These are phyloP conservation scores for Pelargonium fulgidum DNA, from an alignment of 441 rosid species.

Conservation along the genomic window DNA sequence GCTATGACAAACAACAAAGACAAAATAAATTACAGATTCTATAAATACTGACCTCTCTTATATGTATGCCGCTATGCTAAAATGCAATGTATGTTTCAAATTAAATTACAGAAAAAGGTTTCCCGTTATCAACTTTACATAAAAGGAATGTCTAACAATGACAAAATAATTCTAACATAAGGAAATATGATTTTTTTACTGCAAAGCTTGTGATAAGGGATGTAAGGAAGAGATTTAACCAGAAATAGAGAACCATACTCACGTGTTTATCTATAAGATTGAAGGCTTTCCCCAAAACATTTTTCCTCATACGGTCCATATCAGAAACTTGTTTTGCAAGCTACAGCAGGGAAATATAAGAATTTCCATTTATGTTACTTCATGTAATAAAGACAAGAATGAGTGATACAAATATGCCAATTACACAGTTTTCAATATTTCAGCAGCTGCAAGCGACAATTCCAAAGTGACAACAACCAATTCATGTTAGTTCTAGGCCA, in stretches of 20 bases:
- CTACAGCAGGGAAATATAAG: constrained; percentile 34
- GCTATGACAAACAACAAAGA: background rate
- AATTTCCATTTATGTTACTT: constrained; percentile 12
- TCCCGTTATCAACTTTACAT: too few species aligned
- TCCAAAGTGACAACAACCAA: background rate
- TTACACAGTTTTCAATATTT: background rate
- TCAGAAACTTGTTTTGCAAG: constrained; percentile 82
- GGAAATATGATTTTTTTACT: constrained; percentile 9
- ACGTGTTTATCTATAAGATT: constrained; percentile 66
- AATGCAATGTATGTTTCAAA: too few species aligned
- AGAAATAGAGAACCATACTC: constrained; percentile 31
- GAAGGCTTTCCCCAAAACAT: constrained; percentile 70
- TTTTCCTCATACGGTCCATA: constrained; percentile 63
- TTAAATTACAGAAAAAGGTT: too few species aligned
- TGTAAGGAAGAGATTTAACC: constrained; percentile 14
- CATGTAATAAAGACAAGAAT: constrained; percentile 4
- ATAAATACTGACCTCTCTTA: too few species aligned
- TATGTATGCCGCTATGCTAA: too few species aligned
- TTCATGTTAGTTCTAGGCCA: constrained; percentile 1
- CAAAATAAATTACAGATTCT: too few species aligned
- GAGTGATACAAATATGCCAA: background rate
- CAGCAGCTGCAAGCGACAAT: background rate
- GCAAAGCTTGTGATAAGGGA: constrained; percentile 11
- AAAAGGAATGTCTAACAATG: background rate
- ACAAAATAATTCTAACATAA: background rate